Conservation (phyloP, 257 asterid species). For the Petunia axillaris region DNA sequence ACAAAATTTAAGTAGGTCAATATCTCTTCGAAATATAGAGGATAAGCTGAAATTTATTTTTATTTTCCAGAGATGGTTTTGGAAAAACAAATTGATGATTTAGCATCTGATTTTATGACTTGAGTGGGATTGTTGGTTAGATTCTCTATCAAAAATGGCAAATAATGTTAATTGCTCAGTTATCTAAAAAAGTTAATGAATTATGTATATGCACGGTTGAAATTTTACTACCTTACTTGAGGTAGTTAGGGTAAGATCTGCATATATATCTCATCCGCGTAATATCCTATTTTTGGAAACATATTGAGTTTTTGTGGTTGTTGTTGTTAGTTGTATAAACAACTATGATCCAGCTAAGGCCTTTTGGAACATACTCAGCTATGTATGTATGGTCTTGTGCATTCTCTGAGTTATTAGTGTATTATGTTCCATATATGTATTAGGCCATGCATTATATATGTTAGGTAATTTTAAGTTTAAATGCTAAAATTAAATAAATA, state of each 20-base stretch:
- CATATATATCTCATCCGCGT: too few relatives aligned
- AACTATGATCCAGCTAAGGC: too few relatives aligned
- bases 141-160: not conserved
- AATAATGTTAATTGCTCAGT: not conserved
- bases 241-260: too few relatives aligned
- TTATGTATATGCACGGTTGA: too few relatives aligned
- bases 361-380: too few relatives aligned
- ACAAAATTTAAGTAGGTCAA: not conserved
- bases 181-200: not conserved
- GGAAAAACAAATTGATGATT: not conserved
- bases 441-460: not conserved
- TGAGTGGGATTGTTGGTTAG: not conserved
- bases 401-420: not conserved
- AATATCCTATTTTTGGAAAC: too few relatives aligned
- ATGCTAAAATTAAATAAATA: not conserved
- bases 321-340: too few relatives aligned
- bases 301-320: too few relatives aligned
- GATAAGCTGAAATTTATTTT: not conserved
- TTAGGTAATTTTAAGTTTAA: not conserved
- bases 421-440: not conserved
- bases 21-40: not conserved
- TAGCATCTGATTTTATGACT: not conserved
- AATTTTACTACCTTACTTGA: too few relatives aligned
- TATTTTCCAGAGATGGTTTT: not conserved
- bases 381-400: not conserved